Evolutionary conservation across 768 basidiomycete species (phyloP), one percentile per base, ranked within the genome.

Genomic region (Rubroboletus pulcherrimus): DNA sequence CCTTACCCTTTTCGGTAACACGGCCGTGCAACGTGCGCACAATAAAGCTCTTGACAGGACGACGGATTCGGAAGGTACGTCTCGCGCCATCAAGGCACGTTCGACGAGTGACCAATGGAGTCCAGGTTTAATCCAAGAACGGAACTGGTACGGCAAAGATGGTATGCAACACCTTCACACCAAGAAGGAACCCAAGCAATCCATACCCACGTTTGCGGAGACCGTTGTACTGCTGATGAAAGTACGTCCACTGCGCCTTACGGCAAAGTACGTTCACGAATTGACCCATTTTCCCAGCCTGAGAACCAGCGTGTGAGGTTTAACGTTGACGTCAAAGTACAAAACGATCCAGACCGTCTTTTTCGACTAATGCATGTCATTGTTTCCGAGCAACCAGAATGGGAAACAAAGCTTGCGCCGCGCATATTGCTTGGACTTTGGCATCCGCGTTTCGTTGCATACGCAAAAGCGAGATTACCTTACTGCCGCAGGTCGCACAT

Each of bases 321-420:
- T 66, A 85, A 98, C 76, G 82, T 98, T 57, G 96, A 98, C 69
- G 91, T 97, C 68, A 99, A 99, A 74, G 81, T 87, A 29, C 86
- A 93, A 66, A 98, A 98, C 67, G 85, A 94, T 66, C 93, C 96
- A 0, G 85, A 84, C 53, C 82, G 81, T n/a, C 79, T 96, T 33
- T 97, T 95, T 74, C 67, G 73, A 24, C 75, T 94, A 41, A 92
- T 97, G 84, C 80, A 90, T 73, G 70, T 72, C 39, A 76, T 80
- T 55, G 84, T 96, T 56, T 76, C 81, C 14, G 63, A 77, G 7
- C 82, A 93, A 56, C 76, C 81, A 1, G 75, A 81, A 31, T 96
- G 88, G 89, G 81, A 92, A 71, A 85, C 81, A 8, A 69, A 63
- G 38, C 83, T 96, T 49, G 91, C 88, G 2, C 92, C 91, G 0